These are phyloP conservation scores for Inosperma sp. DNA, from an alignment of 768 basidiomycete genomes.

Conservation along the genomic window DNA sequence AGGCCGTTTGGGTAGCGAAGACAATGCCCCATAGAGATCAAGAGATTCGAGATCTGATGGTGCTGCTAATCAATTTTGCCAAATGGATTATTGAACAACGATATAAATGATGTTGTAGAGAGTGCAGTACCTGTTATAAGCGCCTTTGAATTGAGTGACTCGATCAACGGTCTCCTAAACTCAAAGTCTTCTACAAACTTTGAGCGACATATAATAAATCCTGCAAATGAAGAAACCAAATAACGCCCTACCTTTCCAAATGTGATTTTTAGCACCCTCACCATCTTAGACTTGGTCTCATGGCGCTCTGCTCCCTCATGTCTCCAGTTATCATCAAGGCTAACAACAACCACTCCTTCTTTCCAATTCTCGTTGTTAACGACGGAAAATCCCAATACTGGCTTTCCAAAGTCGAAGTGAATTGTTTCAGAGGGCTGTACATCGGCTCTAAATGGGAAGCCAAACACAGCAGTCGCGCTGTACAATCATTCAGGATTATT, in stretches of 20 bases:
- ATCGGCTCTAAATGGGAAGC: slow-evolving; percentile 28
- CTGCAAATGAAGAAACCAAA: not conserved
- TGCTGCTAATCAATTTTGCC: slow-evolving; percentile 40
- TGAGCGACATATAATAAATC: not conserved
- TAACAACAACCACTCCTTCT: slow-evolving; percentile 42
- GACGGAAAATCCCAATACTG: slow-evolving; percentile 56
- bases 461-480: slow-evolving; percentile 70
- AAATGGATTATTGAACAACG: slow-evolving; percentile 2
- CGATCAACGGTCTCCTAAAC: slow-evolving; percentile 30
- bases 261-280: slow-evolving; percentile 30
- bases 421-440: slow-evolving; percentile 25
- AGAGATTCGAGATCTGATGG: slow-evolving; percentile 46
- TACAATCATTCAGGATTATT: slow-evolving; percentile 1
- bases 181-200: slow-evolving; percentile 36
- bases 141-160: slow-evolving; percentile 43
- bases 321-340: slow-evolving; percentile 45
- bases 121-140: slow-evolving; percentile 42
- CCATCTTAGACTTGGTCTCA: slow-evolving; percentile 15
- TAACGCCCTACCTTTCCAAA: slow-evolving; percentile 36
- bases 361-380: slow-evolving; percentile 32
- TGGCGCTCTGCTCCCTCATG: slow-evolving; percentile 10
- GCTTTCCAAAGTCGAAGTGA: slow-evolving; percentile 48
- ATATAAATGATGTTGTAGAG: not conserved
- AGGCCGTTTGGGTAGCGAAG: slow-evolving; percentile 55
- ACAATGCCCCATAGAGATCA: slow-evolving; percentile 56